Evolutionary conservation across 441 rosid genomes (phyloP).

Genomic region (Gossypium davidsonii): DNA sequence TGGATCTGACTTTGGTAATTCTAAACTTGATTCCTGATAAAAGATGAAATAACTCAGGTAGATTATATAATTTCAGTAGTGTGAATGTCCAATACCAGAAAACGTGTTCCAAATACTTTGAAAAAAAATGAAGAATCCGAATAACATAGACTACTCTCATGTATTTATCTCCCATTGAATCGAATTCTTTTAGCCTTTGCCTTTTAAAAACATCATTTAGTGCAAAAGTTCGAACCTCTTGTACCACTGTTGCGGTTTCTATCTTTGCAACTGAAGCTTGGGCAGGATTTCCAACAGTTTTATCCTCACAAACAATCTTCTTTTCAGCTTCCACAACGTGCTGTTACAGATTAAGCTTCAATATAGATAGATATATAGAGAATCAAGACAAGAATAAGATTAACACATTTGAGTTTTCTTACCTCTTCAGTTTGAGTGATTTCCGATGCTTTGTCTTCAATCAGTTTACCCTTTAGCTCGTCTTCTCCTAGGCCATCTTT

Average conservation of each 20-base stretch:
- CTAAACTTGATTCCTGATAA: slow-evolving; percentile 25
- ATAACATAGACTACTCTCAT: neutral
- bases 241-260: slow-evolving; percentile 18
- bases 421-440: slow-evolving; percentile 25
- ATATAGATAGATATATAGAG: slow-evolving; percentile 1
- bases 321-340: slow-evolving; percentile 12
- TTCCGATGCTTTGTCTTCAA: slow-evolving; percentile 18
- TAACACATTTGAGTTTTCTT: neutral
- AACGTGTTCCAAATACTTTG: neutral
- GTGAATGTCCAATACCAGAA: neutral
- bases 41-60: slow-evolving; percentile 5
- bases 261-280: slow-evolving; percentile 14
- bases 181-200: neutral
- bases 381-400: neutral
- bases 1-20: slow-evolving; percentile 16
- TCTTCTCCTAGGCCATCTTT: slow-evolving; percentile 25
- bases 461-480: slow-evolving; percentile 22
- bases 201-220: neutral
- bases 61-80: neutral
- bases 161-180: neutral
- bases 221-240: neutral
- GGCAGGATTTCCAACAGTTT: slow-evolving; percentile 18
- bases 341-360: slow-evolving; percentile 19
- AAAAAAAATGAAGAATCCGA: neutral
- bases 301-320: slow-evolving; percentile 21